Evolutionary conservation across 805 yeast genomes (phyloP), one percentile per base, ranked within the genome.

Genomic region (Barnettozyma vustinii): DNA sequence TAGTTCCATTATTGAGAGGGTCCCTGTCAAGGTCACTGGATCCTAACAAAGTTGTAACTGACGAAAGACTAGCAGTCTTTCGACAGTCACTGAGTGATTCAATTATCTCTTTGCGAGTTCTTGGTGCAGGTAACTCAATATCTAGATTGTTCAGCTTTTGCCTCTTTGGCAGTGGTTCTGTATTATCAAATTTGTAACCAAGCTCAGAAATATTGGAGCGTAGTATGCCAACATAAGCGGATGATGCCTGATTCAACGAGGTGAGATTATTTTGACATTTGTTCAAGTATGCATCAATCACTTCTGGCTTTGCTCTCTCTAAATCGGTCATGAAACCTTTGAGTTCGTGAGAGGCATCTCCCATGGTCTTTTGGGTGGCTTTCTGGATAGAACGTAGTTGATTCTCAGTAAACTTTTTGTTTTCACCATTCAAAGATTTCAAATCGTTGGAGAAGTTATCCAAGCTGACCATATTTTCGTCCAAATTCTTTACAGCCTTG

Each of bases 101-200:
- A 18, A 36, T 20, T 10, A 59, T 51, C 32, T 56, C 50, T 7
- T 56, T 54, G 26, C 61, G 49, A 9, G 53, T n/a, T 16, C 42
- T 41, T 1, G 51, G 37, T 8, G 26, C 42, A 12, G 63, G 61
- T 13, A 56, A 44, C 1, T 40, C 18, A 3, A 45, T 42, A 9
- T 42, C 13, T 2, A 42, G 30, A 10, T 35, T n/a, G 13, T 25
- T 40, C 6, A 58, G 9, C 44, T 59, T 57, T 36, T 54, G 59
- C 44, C 56, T 58, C 42, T 56, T 55, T 21, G 60, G 60, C 3
- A 47, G 26, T 18, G 44, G 39, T 16, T 47, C 56, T 1, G n/a
- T 6, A 2, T 52, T 55, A 26, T 56, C 59, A 18, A 42, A 30
- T 2, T 18, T 19, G 27, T 52, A 52, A 10, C 23, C 39, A 9